phyloP scores from a whole-genome alignment of 352 stramenopile genomes.

The Pythium guiyangense region DNA sequence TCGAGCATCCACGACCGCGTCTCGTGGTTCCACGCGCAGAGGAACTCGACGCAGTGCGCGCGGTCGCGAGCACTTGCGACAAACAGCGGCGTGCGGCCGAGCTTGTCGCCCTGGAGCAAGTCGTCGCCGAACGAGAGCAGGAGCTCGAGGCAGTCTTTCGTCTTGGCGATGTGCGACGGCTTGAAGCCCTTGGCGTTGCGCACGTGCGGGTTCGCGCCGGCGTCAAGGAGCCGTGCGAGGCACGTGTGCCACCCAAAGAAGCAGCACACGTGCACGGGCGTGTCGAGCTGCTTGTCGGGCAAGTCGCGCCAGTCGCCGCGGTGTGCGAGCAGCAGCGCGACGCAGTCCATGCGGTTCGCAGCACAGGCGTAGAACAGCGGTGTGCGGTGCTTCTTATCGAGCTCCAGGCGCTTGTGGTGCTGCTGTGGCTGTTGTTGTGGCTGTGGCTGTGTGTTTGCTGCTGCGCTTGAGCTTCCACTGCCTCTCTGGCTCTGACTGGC shows the following conservation, averaged over 20 bases:
- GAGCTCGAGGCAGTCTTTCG: too few relatives aligned
- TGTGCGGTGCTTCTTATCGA: constrained; percentile 62
- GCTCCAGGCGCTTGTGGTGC: constrained; percentile 10
- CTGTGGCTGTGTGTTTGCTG: not conserved
- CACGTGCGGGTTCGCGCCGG: too few relatives aligned
- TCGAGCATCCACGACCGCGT: constrained; percentile 66
- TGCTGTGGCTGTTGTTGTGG: not conserved
- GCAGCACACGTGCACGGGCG: too few relatives aligned
- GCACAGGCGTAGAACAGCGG: too few relatives aligned
- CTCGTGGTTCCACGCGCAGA: constrained; percentile 61
- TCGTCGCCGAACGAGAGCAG: constrained; percentile 56
- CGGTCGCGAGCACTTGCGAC: constrained; percentile 58
- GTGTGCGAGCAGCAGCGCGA: too few relatives aligned
- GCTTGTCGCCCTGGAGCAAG: constrained; percentile 58
- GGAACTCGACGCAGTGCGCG: constrained; percentile 45
- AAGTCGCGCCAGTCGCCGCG: too few relatives aligned
- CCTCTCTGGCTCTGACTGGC: not conserved
- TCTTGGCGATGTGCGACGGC: too few relatives aligned
- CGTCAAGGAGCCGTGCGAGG: too few relatives aligned
- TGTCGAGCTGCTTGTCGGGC: too few relatives aligned
- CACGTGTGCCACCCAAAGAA: too few relatives aligned
- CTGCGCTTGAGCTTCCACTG: not conserved
- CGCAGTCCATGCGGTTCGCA: too few relatives aligned
- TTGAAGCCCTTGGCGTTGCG: too few relatives aligned
- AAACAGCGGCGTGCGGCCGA: constrained; percentile 56